Base-by-base conservation (phyloP, 805 yeast genomes). In the Brettanomyces nanus region DNA sequence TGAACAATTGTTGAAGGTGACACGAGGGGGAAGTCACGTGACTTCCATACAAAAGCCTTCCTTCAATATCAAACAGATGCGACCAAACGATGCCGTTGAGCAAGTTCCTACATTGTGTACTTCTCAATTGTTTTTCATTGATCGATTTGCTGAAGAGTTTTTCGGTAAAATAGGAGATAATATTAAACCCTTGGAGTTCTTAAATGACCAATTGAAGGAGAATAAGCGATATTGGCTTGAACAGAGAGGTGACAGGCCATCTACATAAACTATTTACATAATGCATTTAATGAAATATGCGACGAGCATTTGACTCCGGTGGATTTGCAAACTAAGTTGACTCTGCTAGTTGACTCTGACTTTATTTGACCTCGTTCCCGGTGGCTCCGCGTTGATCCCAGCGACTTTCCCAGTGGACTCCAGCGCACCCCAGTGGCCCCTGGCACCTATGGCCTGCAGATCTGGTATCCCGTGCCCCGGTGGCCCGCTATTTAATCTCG, bases 91-190 rank as follows among this genome's bases (percentile, higher is more conserved):
- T 7, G 69, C 81, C 4, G 56, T 81, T 17, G 36, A 48, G 6
- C 47, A 56, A 32, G 69, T 69, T 38, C 77, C 80, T 6, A 44
- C 51, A 11, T 63, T 87, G 27, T 77, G 78, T 23, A 69, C 71
- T 45, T 85, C 89, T 14, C 97, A 89, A 61, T 59, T 85, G 23
- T 85, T 85, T 53, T 89, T 89, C 66, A 86, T 87, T 41, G 69
- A 74, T 49, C 71, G 85, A 14, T 89, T 85, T 67, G 96, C 95
- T 4, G 75, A 66, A 43, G 79, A 78, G 38, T 75, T 87, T 54
- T 90, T 90, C 60, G 59, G 63, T 32, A 79, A 76, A 47, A 72
- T 86, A 18, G 69, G 75, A 18, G 66, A 66, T 20, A 68, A 73
- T 9, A 66, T 85, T 23, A 87, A 86, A 2, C 74, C 75, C 39